Evolutionary conservation across 1,139 yeast species (phyloP).

Genomic region (Yarrowia galli): DNA sequence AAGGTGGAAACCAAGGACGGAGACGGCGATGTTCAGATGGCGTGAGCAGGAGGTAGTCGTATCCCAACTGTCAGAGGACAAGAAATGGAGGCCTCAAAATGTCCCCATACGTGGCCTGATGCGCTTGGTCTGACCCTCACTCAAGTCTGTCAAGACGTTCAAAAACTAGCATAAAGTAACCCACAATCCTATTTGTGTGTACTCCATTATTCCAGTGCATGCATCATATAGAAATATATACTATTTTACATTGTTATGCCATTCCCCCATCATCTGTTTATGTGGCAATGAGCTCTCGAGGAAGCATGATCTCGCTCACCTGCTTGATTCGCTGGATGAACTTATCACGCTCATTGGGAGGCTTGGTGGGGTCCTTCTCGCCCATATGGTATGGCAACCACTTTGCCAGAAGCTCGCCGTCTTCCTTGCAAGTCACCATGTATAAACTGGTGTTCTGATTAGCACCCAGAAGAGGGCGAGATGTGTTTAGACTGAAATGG

Average conservation of each 20-base stretch:
- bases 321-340: constrained; percentile 36
- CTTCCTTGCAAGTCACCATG: constrained; percentile 31
- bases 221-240: constrained; percentile 16
- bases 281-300: constrained; percentile 32
- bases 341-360: constrained; percentile 37
- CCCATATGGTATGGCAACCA: constrained; percentile 37
- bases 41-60: too few species aligned
- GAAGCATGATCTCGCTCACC: constrained; percentile 35
- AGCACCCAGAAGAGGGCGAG: constrained; percentile 27
- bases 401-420: constrained; percentile 33
- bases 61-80: too few species aligned
- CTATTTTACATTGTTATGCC: constrained; percentile 14
- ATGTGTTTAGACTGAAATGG: constrained; percentile 29
- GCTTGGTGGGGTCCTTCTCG: constrained; percentile 38
- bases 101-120: too few species aligned
- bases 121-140: too few species aligned
- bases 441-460: constrained; percentile 19
- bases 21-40: constrained; percentile 30
- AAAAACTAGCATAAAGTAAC: not conserved
- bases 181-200: not conserved
- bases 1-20: constrained; percentile 19
- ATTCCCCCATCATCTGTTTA: not conserved
- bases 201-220: not conserved
- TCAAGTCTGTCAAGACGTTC: too few species aligned
- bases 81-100: too few species aligned